Evolutionary conservation across 176 grass and related monocot species (phyloP), one percentile per base, ranked within the genome.

Genomic region (Pontederia crassipes): DNA sequence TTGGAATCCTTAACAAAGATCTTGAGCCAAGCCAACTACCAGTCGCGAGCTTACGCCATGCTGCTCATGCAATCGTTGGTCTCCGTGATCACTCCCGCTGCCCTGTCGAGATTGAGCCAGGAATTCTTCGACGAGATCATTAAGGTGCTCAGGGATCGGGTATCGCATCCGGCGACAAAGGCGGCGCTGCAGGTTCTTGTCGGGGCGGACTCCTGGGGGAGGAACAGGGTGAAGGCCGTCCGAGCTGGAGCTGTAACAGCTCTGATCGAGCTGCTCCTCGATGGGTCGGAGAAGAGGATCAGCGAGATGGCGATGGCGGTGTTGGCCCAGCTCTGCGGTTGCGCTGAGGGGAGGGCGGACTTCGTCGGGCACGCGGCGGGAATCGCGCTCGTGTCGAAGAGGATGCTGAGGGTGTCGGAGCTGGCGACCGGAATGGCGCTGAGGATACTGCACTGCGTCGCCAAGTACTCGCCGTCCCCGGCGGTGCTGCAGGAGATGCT

Each of bases 171-270:
- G 75, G 70, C 77, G 0, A 49, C 79, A 17, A 92, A 81, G 80
- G 59, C 86, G 15, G 88, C 88, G 0, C 72, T 98, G 5, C 79
- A 78, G 26, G 71, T 89, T 16, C 73, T 98, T 53, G 72, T 55
- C 62, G 68, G 68, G 20, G 69, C 92, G 0, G 50, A 79, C 57
- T 74, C 65, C 8, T 85, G 74, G 74, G 82, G 79, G 11, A 69
- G 79, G 72, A 98, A 93, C 58, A 72, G 69, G 17, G 74, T 89
- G 0, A 92, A 72, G 79, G 81, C 69, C 1, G 85, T 92, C 10
- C 45, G 86, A 49, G 79, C 79, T 48, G 85, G 88, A 26, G 82
- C 77, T 11, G 79, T 98, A 9, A 7, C 28, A 52, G 69, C 69
- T 15, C 58, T 89, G 17, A 57, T 98, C 26, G 79, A 83, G 14